Base-by-base conservation (phyloP, 164 flowering plant species). In the Cinnamomum chago region DNA sequence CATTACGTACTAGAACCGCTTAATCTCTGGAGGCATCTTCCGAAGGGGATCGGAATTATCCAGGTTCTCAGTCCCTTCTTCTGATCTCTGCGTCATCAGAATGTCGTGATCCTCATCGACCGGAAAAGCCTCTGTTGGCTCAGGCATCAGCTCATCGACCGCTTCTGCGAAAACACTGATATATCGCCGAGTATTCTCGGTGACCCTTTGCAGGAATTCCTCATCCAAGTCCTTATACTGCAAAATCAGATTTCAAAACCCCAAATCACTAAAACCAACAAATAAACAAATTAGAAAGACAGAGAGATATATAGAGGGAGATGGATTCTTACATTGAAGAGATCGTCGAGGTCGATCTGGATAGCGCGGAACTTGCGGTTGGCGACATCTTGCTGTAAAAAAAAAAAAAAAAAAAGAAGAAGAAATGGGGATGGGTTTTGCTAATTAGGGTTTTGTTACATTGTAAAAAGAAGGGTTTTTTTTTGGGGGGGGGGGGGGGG, bases 21-120 rank as follows among this genome's bases (percentile, higher is more conserved):
- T 96, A 18, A 96, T 96, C 70, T 91, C 97, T 0, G 97, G 81
- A 64, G 99, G 99, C 97, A 96, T 92, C 79, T 76, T 83, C 86
- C 87, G 92, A 10, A 18, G 76, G 0, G 92, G 91, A 85, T 96
- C 97, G 30, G 89, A 62, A n/a, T 83, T 86, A 62, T 91, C 95
- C 0, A 83, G 73, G 76, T 82, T 86, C 62, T 96, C 97, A 2
- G 86, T 80, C 55, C 84, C 89, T 58, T 94, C 95, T 75, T 89
- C 95, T 18, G 88, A 74, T 74, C 98, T 88, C 78, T 96, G 98
- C 1, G 97, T 91, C 97, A 96, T 90, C 79, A 92, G 65, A 52
- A 92, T 85, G 72, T 94, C 98, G 80, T 87, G 90, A 75, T 91
- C 98, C 75, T 94, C 98, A 65, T 95, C 98, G 35, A 52, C 30